A percentile compares a stretch with the other conserved stretches of the same genome.
Evolutionary conservation across 441 rosid genomes (phyloP).

Genomic region (Jatropha podagrica): DNA sequence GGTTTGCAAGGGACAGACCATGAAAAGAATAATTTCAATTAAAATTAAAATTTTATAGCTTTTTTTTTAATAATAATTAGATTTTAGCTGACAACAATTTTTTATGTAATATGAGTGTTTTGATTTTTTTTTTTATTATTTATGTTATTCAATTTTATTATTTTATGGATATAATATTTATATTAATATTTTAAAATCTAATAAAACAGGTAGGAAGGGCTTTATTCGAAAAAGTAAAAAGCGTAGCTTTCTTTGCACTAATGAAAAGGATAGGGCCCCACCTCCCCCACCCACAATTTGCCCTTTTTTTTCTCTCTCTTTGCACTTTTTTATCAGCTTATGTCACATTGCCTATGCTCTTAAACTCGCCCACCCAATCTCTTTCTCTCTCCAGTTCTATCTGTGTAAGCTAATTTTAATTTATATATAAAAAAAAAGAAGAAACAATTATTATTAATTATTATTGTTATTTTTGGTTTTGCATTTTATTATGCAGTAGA

Average conservation of each 20-base stretch:
- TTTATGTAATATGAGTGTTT: no score
- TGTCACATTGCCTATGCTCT: constrained; percentile 39
- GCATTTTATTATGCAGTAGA: background rate
- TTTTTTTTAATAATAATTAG: no score
- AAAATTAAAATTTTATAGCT: no score
- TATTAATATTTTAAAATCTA: no score
- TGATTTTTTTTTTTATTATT: no score
- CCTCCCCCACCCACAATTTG: constrained; percentile 26
- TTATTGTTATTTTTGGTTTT: background rate
- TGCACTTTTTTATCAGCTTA: constrained; percentile 66
- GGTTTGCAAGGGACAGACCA: no score
- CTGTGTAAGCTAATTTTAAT: background rate
- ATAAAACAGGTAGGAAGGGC: background rate
- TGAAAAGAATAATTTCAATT: no score
- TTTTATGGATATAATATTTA: no score
- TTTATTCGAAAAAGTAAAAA: background rate
- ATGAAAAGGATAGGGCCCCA: constrained; percentile 45
- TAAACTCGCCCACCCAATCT: constrained; percentile 40
- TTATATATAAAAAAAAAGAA: no score
- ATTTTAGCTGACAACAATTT: no score
- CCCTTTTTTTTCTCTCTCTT: constrained; percentile 26
- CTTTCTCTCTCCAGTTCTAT: constrained; percentile 34
- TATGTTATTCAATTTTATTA: no score
- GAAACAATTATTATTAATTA: background rate
- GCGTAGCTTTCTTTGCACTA: constrained; percentile 24